A percentile compares a stretch with the other conserved stretches of the same genome.
These are phyloP conservation scores for Tylopilus subfusipes DNA, from an alignment of 768 basidiomycete species.

Conservation along the genomic window DNA sequence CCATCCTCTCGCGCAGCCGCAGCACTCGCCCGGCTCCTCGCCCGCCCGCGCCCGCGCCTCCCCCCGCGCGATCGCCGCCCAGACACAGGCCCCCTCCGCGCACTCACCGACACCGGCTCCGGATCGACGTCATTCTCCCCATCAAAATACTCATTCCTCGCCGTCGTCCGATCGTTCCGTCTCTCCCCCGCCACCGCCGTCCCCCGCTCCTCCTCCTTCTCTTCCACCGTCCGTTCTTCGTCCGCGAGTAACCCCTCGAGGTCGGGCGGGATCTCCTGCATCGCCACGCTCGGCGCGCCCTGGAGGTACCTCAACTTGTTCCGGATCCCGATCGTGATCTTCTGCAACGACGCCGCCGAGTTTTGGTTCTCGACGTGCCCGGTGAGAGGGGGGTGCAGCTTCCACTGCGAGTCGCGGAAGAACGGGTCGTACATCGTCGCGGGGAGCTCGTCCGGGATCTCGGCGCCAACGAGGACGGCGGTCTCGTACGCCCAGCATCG, in stretches of 20 bases:
- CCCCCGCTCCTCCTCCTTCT: conserved; percentile 67
- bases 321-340: conserved; percentile 79
- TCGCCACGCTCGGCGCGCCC: conserved; percentile 93
- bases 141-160: conserved; percentile 71
- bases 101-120: conserved; percentile 35
- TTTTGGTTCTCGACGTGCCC: conserved; percentile 94
- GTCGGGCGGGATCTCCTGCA: conserved; percentile 96
- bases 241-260: conserved; percentile 72
- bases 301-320: conserved; percentile 90
- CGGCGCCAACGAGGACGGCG: conserved; percentile 79
- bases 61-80: conserved; percentile 22
- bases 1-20: conserved; percentile 29
- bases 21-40: conserved; percentile 19
- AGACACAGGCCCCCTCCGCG: conserved; percentile 10
- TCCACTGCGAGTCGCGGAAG: conserved; percentile 89
- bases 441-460: conserved; percentile 84
- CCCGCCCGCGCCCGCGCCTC: neutral
- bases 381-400: conserved; percentile 88
- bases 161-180: conserved; percentile 48
- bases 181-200: conserved; percentile 50
- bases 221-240: conserved; percentile 64
- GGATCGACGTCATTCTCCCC: conserved; percentile 66
- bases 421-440: conserved; percentile 88
- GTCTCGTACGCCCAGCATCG: conserved; percentile 99
- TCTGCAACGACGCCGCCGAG: conserved; percentile 74